A percentile compares a stretch with the other conserved stretches of the same genome.
Evolutionary conservation across 1,284 basidiomycete genomes (phyloP).

Genomic region (Xerocomus tenax): DNA sequence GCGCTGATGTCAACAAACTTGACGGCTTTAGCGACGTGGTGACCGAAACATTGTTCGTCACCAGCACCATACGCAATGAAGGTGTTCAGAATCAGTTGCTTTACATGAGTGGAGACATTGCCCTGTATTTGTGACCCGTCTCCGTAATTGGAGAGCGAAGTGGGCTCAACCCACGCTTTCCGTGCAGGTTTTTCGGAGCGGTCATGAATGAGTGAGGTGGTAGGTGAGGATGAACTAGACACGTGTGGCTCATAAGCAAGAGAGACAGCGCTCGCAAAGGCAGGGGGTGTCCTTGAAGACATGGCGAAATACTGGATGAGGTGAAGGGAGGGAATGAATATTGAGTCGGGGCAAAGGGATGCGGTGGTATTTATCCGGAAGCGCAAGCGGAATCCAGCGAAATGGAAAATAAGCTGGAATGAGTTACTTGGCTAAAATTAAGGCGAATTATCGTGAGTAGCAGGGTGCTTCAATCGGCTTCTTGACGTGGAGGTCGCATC

Average conservation of each 20-base stretch:
- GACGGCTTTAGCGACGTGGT: slow-evolving; percentile 49
- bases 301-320: slow-evolving; percentile 9
- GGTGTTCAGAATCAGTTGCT: slow-evolving; percentile 57
- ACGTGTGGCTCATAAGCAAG: slow-evolving; percentile 25
- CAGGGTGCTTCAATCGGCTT: slow-evolving; percentile 17
- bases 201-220: slow-evolving; percentile 21
- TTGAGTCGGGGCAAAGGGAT: slow-evolving; percentile 3
- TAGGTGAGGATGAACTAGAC: slow-evolving; percentile 15
- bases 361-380: slow-evolving; percentile 27
- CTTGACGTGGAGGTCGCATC: slow-evolving; percentile 24
- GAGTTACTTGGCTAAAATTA: slow-evolving; percentile 24
- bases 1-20: slow-evolving; percentile 52
- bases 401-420: slow-evolving; percentile 15
- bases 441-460: slow-evolving; percentile 27
- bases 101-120: slow-evolving; percentile 51
- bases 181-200: slow-evolving; percentile 18
- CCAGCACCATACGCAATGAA: slow-evolving; percentile 61
- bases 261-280: slow-evolving; percentile 27
- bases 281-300: slow-evolving; percentile 24
- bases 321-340: slow-evolving; percentile 4
- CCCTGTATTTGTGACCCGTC: slow-evolving; percentile 50
- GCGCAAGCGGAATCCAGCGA: slow-evolving; percentile 7
- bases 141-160: slow-evolving; percentile 45
- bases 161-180: slow-evolving; percentile 56
- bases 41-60: slow-evolving; percentile 49